Conservation (phyloP, 768 basidiomycete species). For the Solioccasus polychromus region DNA sequence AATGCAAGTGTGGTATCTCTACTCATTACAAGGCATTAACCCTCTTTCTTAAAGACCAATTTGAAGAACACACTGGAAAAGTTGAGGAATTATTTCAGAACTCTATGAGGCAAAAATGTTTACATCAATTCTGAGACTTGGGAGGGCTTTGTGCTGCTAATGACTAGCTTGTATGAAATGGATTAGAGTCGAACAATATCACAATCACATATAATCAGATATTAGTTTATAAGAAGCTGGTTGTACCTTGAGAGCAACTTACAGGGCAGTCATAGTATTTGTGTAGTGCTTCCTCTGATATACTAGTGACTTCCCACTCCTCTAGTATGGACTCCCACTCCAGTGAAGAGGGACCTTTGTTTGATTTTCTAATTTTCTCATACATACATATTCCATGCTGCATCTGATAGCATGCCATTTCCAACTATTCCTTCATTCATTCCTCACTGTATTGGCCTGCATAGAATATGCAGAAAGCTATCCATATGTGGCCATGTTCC, state of each 20-base stretch:
- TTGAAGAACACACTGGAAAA: background rate
- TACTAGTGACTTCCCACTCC: background rate
- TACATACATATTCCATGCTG: background rate
- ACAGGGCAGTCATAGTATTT: background rate
- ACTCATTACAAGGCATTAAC: too few relatives aligned
- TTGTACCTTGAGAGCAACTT: background rate
- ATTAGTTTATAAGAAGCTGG: background rate
- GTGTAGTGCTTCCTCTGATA: background rate
- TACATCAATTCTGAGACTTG: background rate
- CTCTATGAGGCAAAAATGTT: background rate
- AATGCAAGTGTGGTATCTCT: background rate
- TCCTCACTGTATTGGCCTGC: background rate
- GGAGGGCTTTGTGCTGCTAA: background rate
- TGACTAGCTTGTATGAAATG: background rate
- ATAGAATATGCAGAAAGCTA: background rate
- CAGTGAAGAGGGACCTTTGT: background rate
- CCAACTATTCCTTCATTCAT: background rate
- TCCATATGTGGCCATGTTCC: background rate
- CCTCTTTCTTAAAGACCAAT: background rate
- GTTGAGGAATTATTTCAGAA: background rate
- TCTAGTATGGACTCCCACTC: background rate
- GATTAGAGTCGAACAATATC: background rate
- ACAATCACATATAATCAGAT: too few relatives aligned
- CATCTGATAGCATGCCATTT: background rate
- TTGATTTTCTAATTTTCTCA: background rate